Conservation (phyloP, 2,329 filamentous ascomycete genomes). For the Fusarium sterilihyphosum region DNA sequence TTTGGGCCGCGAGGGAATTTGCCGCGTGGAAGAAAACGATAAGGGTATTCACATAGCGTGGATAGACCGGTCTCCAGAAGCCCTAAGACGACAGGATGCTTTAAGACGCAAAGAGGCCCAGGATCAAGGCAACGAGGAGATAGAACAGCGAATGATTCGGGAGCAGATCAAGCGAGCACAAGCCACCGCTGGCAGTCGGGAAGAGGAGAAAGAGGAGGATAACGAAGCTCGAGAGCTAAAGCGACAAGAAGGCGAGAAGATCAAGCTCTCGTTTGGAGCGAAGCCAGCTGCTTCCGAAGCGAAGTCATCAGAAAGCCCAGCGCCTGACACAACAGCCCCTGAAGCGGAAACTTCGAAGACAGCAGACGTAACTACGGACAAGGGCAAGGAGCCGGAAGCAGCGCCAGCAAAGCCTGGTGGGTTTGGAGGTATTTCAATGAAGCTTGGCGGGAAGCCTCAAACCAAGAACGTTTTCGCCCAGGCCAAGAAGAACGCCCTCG, state of each 20-base stretch:
- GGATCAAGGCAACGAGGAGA: constrained; percentile 90
- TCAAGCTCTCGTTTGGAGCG: constrained; percentile 74
- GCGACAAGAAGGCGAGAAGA: constrained; percentile 77
- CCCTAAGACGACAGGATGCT: constrained; percentile 81
- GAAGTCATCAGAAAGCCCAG: constrained; percentile 29
- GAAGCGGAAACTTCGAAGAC: constrained; percentile 16
- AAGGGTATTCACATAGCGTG: constrained; percentile 89
- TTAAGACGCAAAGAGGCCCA: constrained; percentile 84
- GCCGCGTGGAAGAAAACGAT: constrained; percentile 86
- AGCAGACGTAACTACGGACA: constrained; percentile 1
- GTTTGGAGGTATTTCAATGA: constrained; percentile 66
- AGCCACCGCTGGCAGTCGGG: constrained; percentile 56
- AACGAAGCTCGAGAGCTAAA: constrained; percentile 60
- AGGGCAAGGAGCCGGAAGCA: constrained; percentile 20
- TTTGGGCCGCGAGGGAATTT: constrained; percentile 86
- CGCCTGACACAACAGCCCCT: constrained; percentile 9
- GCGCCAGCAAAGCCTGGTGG: constrained; percentile 47
- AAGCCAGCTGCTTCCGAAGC: constrained; percentile 46
- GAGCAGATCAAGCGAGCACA: constrained; percentile 85
- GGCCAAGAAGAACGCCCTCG: constrained; percentile 75
- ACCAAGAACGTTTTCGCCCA: constrained; percentile 80
- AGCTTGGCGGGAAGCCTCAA: constrained; percentile 70
- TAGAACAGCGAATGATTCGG: constrained; percentile 83
- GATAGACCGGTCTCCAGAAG: constrained; percentile 92
- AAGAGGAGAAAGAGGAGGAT: constrained; percentile 53